Conservation (phyloP, 192 early-diverging fungal species). For the Umbelopsis sp. region DNA sequence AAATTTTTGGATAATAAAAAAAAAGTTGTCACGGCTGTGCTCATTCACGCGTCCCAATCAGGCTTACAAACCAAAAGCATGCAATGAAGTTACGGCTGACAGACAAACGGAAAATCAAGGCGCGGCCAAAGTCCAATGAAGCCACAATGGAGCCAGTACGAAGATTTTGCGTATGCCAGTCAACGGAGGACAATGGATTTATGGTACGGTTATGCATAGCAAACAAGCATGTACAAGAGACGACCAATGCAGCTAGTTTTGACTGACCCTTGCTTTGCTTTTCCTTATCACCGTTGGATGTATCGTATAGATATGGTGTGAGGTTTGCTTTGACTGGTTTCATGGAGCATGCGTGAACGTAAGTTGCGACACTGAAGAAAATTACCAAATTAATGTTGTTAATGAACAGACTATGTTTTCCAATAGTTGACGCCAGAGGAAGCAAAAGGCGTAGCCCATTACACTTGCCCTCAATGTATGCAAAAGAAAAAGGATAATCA, state of each 20-base stretch:
- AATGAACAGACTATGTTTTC: not conserved
- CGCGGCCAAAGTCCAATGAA: not conserved
- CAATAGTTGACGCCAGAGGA: not conserved
- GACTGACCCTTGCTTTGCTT: not conserved
- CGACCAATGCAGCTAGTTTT: not conserved
- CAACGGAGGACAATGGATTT: conserved; percentile 5
- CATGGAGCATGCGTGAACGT: conserved; percentile 6
- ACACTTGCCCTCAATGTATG: conserved; percentile 2
- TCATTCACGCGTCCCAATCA: not conserved
- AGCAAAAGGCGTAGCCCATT: conserved; percentile 1
- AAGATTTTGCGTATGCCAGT: not conserved
- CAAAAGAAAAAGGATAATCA: not conserved
- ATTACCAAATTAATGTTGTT: not conserved
- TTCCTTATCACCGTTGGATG: not conserved
- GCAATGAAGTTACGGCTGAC: conserved; percentile 17
- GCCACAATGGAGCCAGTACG: not conserved
- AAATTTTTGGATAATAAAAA: not conserved
- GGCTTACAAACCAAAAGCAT: not conserved
- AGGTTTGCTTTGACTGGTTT: conserved; percentile 13
- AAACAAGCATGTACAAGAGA: no score
- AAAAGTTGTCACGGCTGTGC: not conserved
- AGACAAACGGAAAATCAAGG: not conserved
- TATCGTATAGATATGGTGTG: conserved; percentile 2
- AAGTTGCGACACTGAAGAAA: not conserved
- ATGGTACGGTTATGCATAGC: not conserved